Conservation (phyloP, 2,329 filamentous ascomycete genomes). For the Apiospora kogelbergensis region DNA sequence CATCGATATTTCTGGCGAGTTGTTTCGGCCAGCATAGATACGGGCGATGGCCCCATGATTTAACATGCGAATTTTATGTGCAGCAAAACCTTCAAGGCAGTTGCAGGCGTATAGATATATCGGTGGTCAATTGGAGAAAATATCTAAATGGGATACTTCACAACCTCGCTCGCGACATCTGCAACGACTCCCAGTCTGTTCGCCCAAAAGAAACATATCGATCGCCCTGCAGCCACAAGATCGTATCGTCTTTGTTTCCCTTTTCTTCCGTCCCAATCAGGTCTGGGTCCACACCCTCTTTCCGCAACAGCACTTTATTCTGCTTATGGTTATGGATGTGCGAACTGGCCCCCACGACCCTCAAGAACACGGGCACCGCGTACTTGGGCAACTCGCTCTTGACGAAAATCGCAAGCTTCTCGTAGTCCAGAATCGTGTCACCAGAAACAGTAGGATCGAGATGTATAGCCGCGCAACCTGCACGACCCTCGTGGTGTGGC, state of each 20-base stretch:
- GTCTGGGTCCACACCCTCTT: slow-evolving; percentile 35
- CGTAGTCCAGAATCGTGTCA: slow-evolving; percentile 27
- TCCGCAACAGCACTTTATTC: slow-evolving; percentile 37
- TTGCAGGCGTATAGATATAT: background rate
- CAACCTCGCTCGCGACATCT: slow-evolving; percentile 23
- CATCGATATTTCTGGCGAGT: background rate
- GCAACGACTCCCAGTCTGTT: slow-evolving; percentile 32
- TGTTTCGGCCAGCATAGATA: too few relatives aligned
- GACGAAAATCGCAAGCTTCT: slow-evolving; percentile 31
- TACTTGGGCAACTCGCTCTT: slow-evolving; percentile 33
- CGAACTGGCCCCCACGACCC: slow-evolving; percentile 33
- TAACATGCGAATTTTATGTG: background rate
- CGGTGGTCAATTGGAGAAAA: background rate
- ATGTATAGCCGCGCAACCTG: slow-evolving; percentile 35
- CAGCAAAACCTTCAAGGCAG: too few relatives aligned
- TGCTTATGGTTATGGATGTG: slow-evolving; percentile 40
- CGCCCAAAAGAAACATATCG: slow-evolving; percentile 31
- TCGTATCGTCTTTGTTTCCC: slow-evolving; percentile 7
- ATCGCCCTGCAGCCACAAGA: slow-evolving; percentile 32
- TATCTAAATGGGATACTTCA: background rate
- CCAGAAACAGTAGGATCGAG: slow-evolving; percentile 26
- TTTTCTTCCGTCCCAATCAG: slow-evolving; percentile 29
- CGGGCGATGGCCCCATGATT: background rate
- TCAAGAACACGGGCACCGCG: slow-evolving; percentile 37
- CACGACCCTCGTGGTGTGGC: slow-evolving; percentile 36